Conservation (phyloP, 2,329 filamentous ascomycete species). For the Diaporthe sp. region DNA sequence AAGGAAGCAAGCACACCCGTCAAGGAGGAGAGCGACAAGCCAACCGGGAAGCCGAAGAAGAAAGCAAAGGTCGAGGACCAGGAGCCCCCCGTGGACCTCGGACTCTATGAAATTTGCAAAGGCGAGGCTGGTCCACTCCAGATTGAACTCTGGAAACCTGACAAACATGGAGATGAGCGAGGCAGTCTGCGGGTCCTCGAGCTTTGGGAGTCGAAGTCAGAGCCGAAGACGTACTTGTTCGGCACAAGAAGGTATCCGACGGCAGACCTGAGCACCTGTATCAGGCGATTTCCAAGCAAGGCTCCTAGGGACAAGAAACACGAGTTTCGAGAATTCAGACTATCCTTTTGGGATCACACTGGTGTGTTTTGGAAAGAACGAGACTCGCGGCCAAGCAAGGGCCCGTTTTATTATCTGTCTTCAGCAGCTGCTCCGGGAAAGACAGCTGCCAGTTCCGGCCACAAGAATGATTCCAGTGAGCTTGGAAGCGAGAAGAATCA, state of each 20-base stretch:
- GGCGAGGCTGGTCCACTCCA: constrained; percentile 76
- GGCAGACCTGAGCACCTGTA: constrained; percentile 50
- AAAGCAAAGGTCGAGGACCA: background rate
- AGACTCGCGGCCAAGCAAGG: constrained; percentile 48
- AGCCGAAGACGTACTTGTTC: constrained; percentile 72
- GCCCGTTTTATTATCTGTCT: background rate
- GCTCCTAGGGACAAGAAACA: constrained; percentile 53
- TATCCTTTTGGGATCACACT: constrained; percentile 70
- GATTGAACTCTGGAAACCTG: constrained; percentile 60
- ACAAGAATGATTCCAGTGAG: background rate
- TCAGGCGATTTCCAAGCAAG: constrained; percentile 54
- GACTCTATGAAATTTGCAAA: constrained; percentile 73
- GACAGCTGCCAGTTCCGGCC: background rate
- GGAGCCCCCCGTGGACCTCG: constrained; percentile 43
- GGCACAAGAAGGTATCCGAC: constrained; percentile 64
- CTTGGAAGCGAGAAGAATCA: background rate
- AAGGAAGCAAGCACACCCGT: background rate
- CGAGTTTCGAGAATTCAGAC: constrained; percentile 65
- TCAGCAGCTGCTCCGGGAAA: background rate
- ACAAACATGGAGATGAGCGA: constrained; percentile 44
- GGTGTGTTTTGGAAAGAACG: constrained; percentile 72
- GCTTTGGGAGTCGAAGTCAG: constrained; percentile 76
- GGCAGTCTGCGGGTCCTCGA: constrained; percentile 51
- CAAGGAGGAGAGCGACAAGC: background rate
- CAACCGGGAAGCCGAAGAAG: background rate